Base-by-base conservation (phyloP, 2,329 filamentous ascomycete species). In the Alternaria longipes region DNA sequence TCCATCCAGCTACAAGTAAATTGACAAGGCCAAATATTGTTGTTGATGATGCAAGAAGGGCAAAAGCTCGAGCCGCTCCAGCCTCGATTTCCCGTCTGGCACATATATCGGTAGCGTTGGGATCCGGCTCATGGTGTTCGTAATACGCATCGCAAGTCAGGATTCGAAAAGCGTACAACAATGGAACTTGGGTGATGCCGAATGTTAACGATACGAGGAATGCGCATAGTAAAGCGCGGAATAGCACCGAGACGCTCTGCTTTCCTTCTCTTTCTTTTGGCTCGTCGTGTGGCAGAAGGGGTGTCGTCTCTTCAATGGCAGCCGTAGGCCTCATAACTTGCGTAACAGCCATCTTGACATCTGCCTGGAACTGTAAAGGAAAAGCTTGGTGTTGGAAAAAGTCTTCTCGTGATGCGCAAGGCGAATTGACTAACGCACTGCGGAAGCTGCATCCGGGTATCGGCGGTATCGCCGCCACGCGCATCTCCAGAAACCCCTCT, bases 141-240 rank as follows among this genome's bases (percentile, higher is more conserved):
- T 91, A 92, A 74, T 88, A 92, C 53, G 85, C 84, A 56, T 92
- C 87, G 76, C 90, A 92, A 51, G 87, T 88, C 89, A 92, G 91
- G 2, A 90, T 73, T 59, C 88, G 87, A 68, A 92, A 91, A 24
- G 89, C 87, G 74, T 90, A 90, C 46, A 90, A 75, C 6, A 85
- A 73, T 8, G 82, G 82, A 5, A 84, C 83, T 69, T 84, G 83
- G 0, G 83, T 85, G 20, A 84, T 81, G 20, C 80, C 76, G 69
- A 85, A 84, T 6, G 81, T 82, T 34, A 84, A 67, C 5, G 82
- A 88, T 55, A 89, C 85, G 16, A 90, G 77, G 69, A 89, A 89
- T 7, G 85, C 86, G 58, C 85, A 85, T 44, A 90, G 70, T 36
- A 90, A 76, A 44, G 87, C 82, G 12, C 83, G 81, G 60, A 85